phyloP scores from a whole-genome alignment of 495 filamentous ascomycete genomes.

The Thermothielavioides terrestris region DNA sequence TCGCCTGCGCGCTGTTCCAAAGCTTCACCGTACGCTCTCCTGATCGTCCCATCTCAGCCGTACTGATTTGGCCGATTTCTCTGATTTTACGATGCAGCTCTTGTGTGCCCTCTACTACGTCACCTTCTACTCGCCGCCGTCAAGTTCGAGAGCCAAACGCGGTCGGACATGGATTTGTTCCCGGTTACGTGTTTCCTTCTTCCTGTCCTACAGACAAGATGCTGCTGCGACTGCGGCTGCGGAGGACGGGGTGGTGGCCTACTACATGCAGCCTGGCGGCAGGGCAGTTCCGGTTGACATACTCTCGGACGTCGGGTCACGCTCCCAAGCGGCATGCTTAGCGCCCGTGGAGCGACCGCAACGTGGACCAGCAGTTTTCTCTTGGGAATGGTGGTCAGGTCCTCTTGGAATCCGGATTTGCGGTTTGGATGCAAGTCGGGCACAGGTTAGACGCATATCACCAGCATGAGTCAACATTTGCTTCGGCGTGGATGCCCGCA shows the following conservation, averaged over 20 bases:
- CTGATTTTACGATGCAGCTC: constrained; percentile 13
- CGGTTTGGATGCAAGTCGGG: too few species aligned
- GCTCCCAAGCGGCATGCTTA: neutral
- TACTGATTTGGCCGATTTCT: too few species aligned
- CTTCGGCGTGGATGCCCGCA: too few species aligned
- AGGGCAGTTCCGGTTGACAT: constrained; percentile 10
- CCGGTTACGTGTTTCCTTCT: constrained; percentile 24
- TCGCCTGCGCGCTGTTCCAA: constrained; percentile 27
- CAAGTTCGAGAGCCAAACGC: constrained; percentile 43
- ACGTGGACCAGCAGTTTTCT: too few species aligned
- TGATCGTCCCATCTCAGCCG: constrained; percentile 29
- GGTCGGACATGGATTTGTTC: constrained; percentile 39
- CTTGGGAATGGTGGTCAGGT: too few species aligned
- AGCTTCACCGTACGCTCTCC: constrained; percentile 32
- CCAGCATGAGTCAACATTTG: too few species aligned
- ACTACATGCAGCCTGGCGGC: constrained; percentile 16
- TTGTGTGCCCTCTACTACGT: constrained; percentile 48
- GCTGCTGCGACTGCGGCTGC: neutral
- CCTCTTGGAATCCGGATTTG: too few species aligned
- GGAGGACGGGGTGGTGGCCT: constrained; percentile 4
- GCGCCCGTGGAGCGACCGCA: too few species aligned
- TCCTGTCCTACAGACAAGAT: constrained; percentile 5
- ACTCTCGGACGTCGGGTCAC: neutral
- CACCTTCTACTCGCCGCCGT: constrained; percentile 56
- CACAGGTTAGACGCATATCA: too few species aligned